phyloP scores from a whole-genome alignment of 106 monocot genomes.

The Acanthochlamys bracteata region DNA sequence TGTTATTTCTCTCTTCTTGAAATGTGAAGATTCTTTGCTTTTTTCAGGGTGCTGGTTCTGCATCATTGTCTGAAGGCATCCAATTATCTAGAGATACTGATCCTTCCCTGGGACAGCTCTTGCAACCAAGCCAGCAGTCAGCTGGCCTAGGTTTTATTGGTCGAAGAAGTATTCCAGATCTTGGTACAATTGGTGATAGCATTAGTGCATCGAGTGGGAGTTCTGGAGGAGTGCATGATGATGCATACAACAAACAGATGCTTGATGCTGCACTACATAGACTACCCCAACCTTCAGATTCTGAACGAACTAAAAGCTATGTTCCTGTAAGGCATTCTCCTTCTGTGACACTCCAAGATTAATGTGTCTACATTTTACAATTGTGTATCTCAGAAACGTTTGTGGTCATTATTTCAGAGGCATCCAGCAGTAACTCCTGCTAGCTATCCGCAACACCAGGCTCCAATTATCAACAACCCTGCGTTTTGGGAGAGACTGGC shows the following conservation, averaged over 20 bases:
- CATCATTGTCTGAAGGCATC: slow-evolving; percentile 36
- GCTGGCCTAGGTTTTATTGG: slow-evolving; percentile 87
- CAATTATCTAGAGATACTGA: slow-evolving; percentile 57
- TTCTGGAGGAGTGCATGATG: slow-evolving; percentile 58
- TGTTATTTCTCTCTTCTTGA: too few species aligned
- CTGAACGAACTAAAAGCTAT: slow-evolving; percentile 75
- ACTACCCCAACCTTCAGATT: slow-evolving; percentile 92
- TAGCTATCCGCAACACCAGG: slow-evolving; percentile 80
- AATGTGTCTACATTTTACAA: background rate
- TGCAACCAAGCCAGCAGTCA: slow-evolving; percentile 58
- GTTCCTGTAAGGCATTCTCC: slow-evolving; percentile 43
- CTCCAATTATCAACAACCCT: slow-evolving; percentile 74
- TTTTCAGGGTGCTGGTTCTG: slow-evolving; percentile 33
- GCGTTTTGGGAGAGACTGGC: slow-evolving; percentile 86
- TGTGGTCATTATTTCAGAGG: slow-evolving; percentile 35
- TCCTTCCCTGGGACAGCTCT: slow-evolving; percentile 64
- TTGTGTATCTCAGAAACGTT: background rate
- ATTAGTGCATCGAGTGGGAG: slow-evolving; percentile 41
- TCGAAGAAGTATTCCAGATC: slow-evolving; percentile 78
- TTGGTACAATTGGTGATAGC: slow-evolving; percentile 90
- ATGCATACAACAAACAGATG: slow-evolving; percentile 78
- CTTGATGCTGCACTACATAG: slow-evolving; percentile 77
- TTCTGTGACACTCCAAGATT: background rate
- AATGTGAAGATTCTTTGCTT: background rate
- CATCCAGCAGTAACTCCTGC: slow-evolving; percentile 76